Percentiles rank a stretch among this genome's conserved stretches.
phyloP scores from a whole-genome alignment of 1,284 basidiomycete species.

The Pyrrhoderma lamaoense region DNA sequence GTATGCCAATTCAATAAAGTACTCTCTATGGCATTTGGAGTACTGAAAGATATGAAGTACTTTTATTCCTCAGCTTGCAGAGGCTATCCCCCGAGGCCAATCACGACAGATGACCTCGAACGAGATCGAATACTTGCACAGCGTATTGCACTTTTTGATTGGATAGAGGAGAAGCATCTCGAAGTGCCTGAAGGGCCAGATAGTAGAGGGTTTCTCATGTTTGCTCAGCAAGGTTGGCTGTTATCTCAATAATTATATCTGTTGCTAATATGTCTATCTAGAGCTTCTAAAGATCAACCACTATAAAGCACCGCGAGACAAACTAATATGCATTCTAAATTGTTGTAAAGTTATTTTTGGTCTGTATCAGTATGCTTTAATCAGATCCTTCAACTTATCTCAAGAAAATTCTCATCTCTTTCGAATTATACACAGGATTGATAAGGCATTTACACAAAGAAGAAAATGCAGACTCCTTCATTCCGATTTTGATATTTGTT shows the following conservation, averaged over 20 bases:
- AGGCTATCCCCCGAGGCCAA: constrained; percentile 63
- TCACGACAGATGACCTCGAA: constrained; percentile 93
- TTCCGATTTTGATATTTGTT: constrained; percentile 92
- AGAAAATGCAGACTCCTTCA: constrained; percentile 86
- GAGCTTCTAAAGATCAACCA: constrained; percentile 96
- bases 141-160: constrained; percentile 86
- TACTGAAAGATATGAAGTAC: constrained; percentile 45
- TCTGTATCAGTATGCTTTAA: constrained; percentile 39
- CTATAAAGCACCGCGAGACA: constrained; percentile 97
- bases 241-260: constrained; percentile 9
- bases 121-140: constrained; percentile 87
- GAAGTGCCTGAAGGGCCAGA: constrained; percentile 71
- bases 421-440: constrained; percentile 48
- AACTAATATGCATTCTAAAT: constrained; percentile 96
- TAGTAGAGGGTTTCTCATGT: constrained; percentile 82
- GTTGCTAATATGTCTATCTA: constrained; percentile 25
- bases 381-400: constrained; percentile 4
- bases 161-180: constrained; percentile 86
- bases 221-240: constrained; percentile 79
- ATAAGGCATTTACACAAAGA: constrained; percentile 80
- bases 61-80: constrained; percentile 75
- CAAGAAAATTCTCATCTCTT: constrained; percentile 15
- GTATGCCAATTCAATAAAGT: constrained; percentile 40
- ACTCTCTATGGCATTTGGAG: background rate
- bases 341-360: constrained; percentile 99